phyloP scores from a whole-genome alignment of 2,329 filamentous ascomycete species.

The Ophiosphaerella narmari region DNA sequence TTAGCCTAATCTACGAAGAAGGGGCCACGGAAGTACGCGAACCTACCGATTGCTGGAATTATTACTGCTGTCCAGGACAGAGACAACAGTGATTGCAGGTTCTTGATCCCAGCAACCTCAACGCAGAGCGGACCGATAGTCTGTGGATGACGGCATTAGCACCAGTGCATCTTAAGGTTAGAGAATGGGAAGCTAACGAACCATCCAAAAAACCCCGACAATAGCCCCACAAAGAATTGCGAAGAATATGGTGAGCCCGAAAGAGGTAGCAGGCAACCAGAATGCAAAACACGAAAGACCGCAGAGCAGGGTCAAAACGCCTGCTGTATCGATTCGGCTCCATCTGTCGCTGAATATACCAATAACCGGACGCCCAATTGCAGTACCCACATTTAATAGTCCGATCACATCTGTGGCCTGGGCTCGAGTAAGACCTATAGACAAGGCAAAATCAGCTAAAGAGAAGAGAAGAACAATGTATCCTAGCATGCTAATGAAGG shows the following conservation, averaged over 20 bases:
- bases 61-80: constrained; percentile 47
- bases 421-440: constrained; percentile 46
- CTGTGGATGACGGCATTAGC: constrained; percentile 9
- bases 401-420: constrained; percentile 51
- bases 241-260: constrained; percentile 51
- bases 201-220: constrained; percentile 56
- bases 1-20: neutral
- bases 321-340: constrained; percentile 51
- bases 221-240: constrained; percentile 51
- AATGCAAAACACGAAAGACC: constrained; percentile 48
- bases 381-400: constrained; percentile 55
- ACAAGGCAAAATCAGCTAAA: constrained; percentile 53
- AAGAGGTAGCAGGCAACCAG: constrained; percentile 54
- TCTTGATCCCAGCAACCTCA: constrained; percentile 48
- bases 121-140: constrained; percentile 48
- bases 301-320: constrained; percentile 45
- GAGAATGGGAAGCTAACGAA: constrained; percentile 13
- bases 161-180: neutral
- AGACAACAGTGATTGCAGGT: constrained; percentile 49
- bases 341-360: constrained; percentile 53
- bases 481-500: constrained; percentile 53
- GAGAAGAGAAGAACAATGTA: constrained; percentile 56
- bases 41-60: constrained; percentile 42
- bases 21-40: constrained; percentile 8
- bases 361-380: constrained; percentile 53